A percentile compares a stretch with the other conserved stretches of the same genome.
Conservation (phyloP, 2,329 filamentous ascomycete genomes). For the Blastomyces parvus region DNA sequence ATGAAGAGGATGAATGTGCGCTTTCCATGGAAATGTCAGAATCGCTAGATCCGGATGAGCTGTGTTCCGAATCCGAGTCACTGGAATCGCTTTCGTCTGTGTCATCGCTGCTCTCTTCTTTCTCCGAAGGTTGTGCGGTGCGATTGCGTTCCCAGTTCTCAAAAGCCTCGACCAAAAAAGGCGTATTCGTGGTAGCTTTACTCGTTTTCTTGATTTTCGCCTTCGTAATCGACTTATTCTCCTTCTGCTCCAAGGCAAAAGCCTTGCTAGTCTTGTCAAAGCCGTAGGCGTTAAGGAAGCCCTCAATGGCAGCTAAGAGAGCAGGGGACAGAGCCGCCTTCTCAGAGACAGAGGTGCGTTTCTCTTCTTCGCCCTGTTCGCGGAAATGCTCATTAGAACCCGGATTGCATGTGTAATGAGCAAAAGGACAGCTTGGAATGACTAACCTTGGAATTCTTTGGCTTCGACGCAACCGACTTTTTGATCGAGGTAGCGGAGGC, state of each 20-base stretch:
- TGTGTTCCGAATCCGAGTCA: slow-evolving; percentile 17
- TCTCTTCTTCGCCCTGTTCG: slow-evolving; percentile 19
- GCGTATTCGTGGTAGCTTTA: slow-evolving; percentile 21
- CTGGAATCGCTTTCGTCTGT: slow-evolving; percentile 23
- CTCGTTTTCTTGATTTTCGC: slow-evolving; percentile 22
- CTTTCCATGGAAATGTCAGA: slow-evolving; percentile 38
- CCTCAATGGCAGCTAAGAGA: slow-evolving; percentile 56
- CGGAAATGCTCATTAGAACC: not conserved
- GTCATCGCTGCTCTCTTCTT: slow-evolving; percentile 11
- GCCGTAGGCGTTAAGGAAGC: slow-evolving; percentile 58
- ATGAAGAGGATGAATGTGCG: slow-evolving; percentile 32
- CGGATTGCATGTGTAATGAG: not conserved
- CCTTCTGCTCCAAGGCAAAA: slow-evolving; percentile 53
- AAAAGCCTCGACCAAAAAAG: slow-evolving; percentile 35
- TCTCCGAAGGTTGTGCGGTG: slow-evolving; percentile 16
- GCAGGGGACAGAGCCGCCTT: slow-evolving; percentile 45
- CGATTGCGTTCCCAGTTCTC: slow-evolving; percentile 16
- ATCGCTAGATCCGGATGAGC: slow-evolving; percentile 29
- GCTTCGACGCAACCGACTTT: not conserved
- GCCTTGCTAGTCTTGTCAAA: slow-evolving; percentile 52
- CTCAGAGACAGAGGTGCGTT: slow-evolving; percentile 12
- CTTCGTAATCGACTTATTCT: slow-evolving; percentile 21
- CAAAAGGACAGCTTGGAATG: not conserved
- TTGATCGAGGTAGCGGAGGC: not conserved
- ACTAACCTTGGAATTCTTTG: slow-evolving; percentile 15